A percentile compares a stretch with the other conserved stretches of the same genome.
These are phyloP conservation scores for Alternaria angustiovoidea DNA, from an alignment of 2,329 filamentous ascomycete genomes.

Conservation along the genomic window DNA sequence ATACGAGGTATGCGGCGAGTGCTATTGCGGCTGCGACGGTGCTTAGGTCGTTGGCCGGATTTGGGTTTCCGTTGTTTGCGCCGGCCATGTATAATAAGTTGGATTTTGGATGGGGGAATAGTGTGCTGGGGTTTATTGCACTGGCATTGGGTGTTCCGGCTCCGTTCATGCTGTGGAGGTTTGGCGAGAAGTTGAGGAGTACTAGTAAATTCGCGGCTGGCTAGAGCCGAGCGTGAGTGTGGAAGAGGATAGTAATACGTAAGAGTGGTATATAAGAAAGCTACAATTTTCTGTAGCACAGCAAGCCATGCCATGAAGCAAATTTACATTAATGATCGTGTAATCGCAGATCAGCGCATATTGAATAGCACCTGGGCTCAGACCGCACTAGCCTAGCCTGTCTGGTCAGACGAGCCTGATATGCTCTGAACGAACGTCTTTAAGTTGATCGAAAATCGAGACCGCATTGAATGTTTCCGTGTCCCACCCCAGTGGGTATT, in stretches of 20 bases:
- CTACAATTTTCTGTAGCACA: rapidly evolving
- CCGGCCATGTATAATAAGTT: slow-evolving; percentile 51
- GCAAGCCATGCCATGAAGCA: rapidly evolving
- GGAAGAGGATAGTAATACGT: too few relatives aligned
- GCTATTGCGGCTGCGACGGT: slow-evolving; percentile 56
- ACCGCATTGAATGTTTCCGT: too few relatives aligned
- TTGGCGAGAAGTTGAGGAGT: slow-evolving; percentile 56
- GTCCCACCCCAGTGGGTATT: too few relatives aligned
- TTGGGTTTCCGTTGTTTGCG: slow-evolving; percentile 56
- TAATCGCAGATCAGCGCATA: rapidly evolving
- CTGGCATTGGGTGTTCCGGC: slow-evolving; percentile 55
- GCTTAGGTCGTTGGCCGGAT: slow-evolving; percentile 54
- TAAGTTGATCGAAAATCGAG: too few relatives aligned
- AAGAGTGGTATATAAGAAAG: rapidly evolving
- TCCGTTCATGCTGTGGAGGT: slow-evolving; percentile 61
- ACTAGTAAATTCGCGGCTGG: slow-evolving; percentile 61
- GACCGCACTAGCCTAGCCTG: too few relatives aligned
- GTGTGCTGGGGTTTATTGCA: slow-evolving; percentile 48
- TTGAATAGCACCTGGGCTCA: rapidly evolving
- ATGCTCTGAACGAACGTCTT: too few relatives aligned
- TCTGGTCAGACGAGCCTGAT: too few relatives aligned
- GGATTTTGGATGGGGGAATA: slow-evolving; percentile 55
- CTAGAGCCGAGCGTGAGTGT: too few relatives aligned
- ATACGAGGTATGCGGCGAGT: slow-evolving; percentile 56
- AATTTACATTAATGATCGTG: too few relatives aligned